phyloP scores from a whole-genome alignment of 805 yeast genomes.

The Nakazawaea anatomiae region DNA sequence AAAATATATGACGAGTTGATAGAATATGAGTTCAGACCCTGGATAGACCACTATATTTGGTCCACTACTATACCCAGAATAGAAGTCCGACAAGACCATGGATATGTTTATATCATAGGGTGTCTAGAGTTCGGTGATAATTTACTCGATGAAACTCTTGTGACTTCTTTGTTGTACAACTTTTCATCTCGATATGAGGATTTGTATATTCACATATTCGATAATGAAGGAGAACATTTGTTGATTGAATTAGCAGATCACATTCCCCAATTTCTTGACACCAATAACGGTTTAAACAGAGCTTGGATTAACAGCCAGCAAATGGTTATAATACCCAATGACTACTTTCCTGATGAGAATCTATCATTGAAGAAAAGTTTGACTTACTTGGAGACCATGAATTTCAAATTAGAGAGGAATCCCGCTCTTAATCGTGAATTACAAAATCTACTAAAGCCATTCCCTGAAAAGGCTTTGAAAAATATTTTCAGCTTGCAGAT shows the following conservation, averaged over 20 bases:
- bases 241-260: constrained; percentile 42
- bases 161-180: constrained; percentile 32
- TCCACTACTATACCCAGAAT: constrained; percentile 22
- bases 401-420: constrained; percentile 26
- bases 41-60: constrained; percentile 39
- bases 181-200: constrained; percentile 25
- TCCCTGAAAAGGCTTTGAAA: constrained; percentile 25
- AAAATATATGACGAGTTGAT: constrained; percentile 16
- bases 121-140: constrained; percentile 37
- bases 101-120: constrained; percentile 29
- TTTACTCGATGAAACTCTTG: constrained; percentile 38
- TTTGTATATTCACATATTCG: constrained; percentile 39
- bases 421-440: constrained; percentile 18
- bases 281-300: constrained; percentile 41
- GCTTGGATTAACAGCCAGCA: constrained; percentile 44
- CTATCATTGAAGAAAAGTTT: constrained; percentile 34
- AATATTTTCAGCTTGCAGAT: constrained; percentile 16
- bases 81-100: constrained; percentile 15
- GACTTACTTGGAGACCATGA: constrained; percentile 29
- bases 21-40: constrained; percentile 23
- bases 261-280: constrained; percentile 34
- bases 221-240: constrained; percentile 52
- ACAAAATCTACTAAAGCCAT: constrained; percentile 13
- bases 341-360: constrained; percentile 26
- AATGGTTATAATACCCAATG: constrained; percentile 33